A percentile compares a stretch with the other conserved stretches of the same genome.
phyloP scores from a whole-genome alignment of 257 asterid species.

The Rehmannia glutinosa region DNA sequence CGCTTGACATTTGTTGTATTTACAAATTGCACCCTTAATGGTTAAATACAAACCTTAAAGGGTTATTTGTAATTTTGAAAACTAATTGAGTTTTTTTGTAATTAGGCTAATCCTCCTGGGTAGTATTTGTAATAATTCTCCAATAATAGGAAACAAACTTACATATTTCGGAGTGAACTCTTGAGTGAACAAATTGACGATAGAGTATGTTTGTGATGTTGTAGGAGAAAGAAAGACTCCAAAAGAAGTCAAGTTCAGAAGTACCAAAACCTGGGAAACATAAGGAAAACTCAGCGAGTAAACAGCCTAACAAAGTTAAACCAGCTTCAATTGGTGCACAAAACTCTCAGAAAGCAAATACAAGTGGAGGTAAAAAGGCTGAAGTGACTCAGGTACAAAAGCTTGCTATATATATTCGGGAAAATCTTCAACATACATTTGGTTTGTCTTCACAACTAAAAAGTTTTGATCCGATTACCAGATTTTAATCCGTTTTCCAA shows the following conservation, averaged over 20 bases:
- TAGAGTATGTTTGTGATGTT: neutral
- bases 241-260: slow-evolving; percentile 27
- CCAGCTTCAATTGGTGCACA: slow-evolving; percentile 17
- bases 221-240: slow-evolving; percentile 53
- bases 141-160: neutral
- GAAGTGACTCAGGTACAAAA: slow-evolving; percentile 59
- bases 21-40: neutral
- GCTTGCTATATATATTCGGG: neutral
- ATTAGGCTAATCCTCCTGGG: neutral
- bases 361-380: slow-evolving; percentile 32
- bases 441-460: neutral
- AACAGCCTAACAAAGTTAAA: slow-evolving; percentile 26
- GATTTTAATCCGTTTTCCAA: slow-evolving; percentile 81
- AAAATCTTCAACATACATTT: neutral
- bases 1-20: neutral
- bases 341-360: slow-evolving; percentile 19
- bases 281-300: slow-evolving; percentile 19
- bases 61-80: no score
- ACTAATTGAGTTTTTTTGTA: neutral
- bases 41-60: no score
- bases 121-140: neutral
- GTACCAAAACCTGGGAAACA: slow-evolving; percentile 23
- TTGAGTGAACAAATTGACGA: no score
- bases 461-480: slow-evolving; percentile 1
- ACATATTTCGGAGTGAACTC: no score